Evolutionary conservation across 2,329 filamentous ascomycete species (phyloP).

Genomic region (Arachnomyces sp.): DNA sequence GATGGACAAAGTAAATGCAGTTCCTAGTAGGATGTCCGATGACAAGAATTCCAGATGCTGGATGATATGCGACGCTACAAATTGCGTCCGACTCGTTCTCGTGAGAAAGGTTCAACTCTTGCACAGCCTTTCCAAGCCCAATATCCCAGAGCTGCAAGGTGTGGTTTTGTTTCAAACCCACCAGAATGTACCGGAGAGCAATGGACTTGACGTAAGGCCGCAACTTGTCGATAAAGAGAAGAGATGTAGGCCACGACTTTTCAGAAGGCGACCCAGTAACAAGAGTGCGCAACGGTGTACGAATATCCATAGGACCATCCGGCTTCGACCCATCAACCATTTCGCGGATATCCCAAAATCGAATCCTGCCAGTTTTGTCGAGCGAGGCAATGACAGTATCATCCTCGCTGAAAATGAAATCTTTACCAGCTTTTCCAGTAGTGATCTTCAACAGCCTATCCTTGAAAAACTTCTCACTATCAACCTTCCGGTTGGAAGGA

Average conservation of each 20-base stretch:
- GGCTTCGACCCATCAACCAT: conserved; percentile 49
- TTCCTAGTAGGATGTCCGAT: conserved; percentile 95
- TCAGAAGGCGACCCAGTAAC: conserved; percentile 79
- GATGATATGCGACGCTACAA: conserved; percentile 92
- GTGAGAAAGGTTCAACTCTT: conserved; percentile 94
- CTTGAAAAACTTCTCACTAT: conserved; percentile 79
- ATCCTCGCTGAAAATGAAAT: conserved; percentile 96
- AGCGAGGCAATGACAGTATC: conserved; percentile 90
- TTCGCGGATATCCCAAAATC: conserved; percentile 94
- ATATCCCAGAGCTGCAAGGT: conserved; percentile 98
- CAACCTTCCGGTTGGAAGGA: conserved; percentile 54
- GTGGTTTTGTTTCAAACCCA: conserved; percentile 98
- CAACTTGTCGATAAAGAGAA: conserved; percentile 92
- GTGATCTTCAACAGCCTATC: conserved; percentile 89
- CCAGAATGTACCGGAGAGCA: conserved; percentile 88
- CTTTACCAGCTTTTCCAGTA: conserved; percentile 95
- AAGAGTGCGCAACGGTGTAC: conserved; percentile 77
- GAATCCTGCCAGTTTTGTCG: conserved; percentile 91
- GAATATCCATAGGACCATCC: conserved; percentile 61
- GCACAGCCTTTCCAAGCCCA: conserved; percentile 86
- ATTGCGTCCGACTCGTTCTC: conserved; percentile 96
- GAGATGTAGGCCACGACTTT: conserved; percentile 94
- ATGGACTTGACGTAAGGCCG: conserved; percentile 85
- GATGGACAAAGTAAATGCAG: conserved; percentile 92
- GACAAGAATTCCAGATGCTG: conserved; percentile 83